Evolutionary conservation across 345 rosid species (phyloP).

Genomic region (Rhodomyrtus tomentosa): DNA sequence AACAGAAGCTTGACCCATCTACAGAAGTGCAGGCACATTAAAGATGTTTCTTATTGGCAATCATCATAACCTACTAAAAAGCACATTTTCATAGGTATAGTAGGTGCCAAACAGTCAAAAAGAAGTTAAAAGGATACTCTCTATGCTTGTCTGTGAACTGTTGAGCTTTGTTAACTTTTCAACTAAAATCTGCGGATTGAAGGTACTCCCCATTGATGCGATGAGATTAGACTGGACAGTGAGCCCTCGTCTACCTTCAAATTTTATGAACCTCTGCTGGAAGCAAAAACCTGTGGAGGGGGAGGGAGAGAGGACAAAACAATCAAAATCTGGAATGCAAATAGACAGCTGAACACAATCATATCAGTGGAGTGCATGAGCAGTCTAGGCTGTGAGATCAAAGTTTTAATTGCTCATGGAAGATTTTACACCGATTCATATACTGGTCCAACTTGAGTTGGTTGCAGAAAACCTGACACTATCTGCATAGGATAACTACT

Average conservation of each 20-base stretch:
- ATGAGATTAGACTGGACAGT: not conserved
- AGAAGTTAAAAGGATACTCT: conserved; percentile 69
- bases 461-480: not conserved
- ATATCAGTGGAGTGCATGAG: not conserved
- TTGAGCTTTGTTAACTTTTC: conserved; percentile 94
- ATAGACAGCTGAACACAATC: not conserved
- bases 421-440: not conserved
- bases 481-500: not conserved
- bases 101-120: not conserved
- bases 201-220: conserved; percentile 69
- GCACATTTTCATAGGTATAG: not conserved
- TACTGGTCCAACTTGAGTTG: not conserved
- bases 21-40: not conserved
- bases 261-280: not conserved
- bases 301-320: not conserved
- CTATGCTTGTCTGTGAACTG: conserved; percentile 89
- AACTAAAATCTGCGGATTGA: conserved; percentile 78
- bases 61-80: not conserved
- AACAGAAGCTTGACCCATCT: not conserved
- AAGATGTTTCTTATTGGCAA: not conserved
- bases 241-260: not conserved
- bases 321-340: not conserved
- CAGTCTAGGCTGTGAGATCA: not conserved
- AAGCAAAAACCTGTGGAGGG: not conserved
- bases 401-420: not conserved